Evolutionary conservation across 805 yeast genomes (phyloP), one percentile per base, ranked within the genome.

Genomic region (Myxozyma melibiosi): DNA sequence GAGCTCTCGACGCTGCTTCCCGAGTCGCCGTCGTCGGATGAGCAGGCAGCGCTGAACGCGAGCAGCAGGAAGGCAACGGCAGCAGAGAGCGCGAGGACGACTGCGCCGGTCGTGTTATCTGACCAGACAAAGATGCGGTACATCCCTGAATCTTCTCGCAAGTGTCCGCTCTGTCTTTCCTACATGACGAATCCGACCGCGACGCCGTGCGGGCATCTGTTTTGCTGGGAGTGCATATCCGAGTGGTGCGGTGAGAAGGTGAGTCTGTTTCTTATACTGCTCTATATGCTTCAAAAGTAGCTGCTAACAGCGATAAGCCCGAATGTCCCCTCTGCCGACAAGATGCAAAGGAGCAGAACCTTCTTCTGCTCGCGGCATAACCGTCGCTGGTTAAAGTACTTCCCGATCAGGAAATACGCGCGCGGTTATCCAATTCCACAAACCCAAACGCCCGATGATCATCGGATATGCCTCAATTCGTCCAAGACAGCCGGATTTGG

Each of bases 271-370:
- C n/a, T 9, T 5, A 5, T 4, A 7, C 11, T 45, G 9, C n/a
- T 5, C 4, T 13, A 14, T 20, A 33, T 3, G 18, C 34, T 33
- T 22, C 41, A 24, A 30, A 41, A 24, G 7, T 5, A 18, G 13
- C n/a, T 44, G 14, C 8, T 44, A 16, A 28, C 30, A 18, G 18
- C 9, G 16, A 3, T 13, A 30, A 20, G 58, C 85, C 90, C 0
- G 97, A 90, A 67, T 92, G 99, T 69, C 98, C 99, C 0, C 74
- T 94, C 27, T 94, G 98, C 68, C 73, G 98, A 52, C 94, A 86
- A 62, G 78, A 75, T 24, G 79, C 89, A 49, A 73, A 77, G 28
- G 85, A 80, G 65, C 85, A 84, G 69, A 81, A 83, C 60, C 68
- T 89, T 50, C 73, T 89, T 40, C 84, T 88, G 0, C 68, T 86